Percentiles rank a stretch among this genome's conserved stretches.
These are phyloP conservation scores for Helicocarpus griseus DNA, from an alignment of 2,329 filamentous ascomycete species.

Conservation along the genomic window DNA sequence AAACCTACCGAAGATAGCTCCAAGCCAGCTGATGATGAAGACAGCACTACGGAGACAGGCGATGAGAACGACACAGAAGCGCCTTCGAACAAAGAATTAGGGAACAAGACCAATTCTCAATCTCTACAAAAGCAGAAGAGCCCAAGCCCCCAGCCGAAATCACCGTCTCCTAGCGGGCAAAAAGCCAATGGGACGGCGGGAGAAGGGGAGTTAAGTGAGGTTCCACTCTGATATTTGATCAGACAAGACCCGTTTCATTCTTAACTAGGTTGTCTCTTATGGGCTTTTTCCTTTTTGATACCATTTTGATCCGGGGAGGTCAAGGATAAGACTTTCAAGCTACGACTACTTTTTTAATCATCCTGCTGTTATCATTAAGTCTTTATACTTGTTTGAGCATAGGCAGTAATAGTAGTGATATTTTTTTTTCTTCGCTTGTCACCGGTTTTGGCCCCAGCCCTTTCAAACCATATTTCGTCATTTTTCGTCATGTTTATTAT, in stretches of 20 bases:
- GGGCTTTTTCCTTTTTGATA: background rate
- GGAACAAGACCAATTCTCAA: background rate
- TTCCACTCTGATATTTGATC: constrained; percentile 11
- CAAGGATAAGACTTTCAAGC: background rate
- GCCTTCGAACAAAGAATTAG: background rate
- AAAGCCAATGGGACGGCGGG: constrained; percentile 3
- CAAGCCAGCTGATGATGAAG: constrained; percentile 9
- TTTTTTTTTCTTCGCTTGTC: background rate
- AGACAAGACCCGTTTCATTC: too few relatives aligned
- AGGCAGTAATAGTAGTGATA: background rate
- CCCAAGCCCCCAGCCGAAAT: background rate
- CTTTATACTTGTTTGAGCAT: background rate
- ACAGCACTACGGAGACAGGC: constrained; percentile 8
- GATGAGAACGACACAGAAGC: constrained; percentile 11
- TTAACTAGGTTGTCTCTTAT: background rate
- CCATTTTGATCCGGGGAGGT: background rate
- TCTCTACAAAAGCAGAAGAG: background rate
- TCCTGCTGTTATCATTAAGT: background rate
- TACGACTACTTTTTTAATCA: background rate
- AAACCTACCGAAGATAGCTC: background rate
- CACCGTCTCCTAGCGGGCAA: background rate
- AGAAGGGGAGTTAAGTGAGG: constrained; percentile 15
- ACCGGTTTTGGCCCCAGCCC: background rate
- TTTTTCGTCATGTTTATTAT: background rate
- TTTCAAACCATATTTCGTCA: too few relatives aligned